Conservation (phyloP, 2,329 filamentous ascomycete species). For the Chrysoporthe cubensis region DNA sequence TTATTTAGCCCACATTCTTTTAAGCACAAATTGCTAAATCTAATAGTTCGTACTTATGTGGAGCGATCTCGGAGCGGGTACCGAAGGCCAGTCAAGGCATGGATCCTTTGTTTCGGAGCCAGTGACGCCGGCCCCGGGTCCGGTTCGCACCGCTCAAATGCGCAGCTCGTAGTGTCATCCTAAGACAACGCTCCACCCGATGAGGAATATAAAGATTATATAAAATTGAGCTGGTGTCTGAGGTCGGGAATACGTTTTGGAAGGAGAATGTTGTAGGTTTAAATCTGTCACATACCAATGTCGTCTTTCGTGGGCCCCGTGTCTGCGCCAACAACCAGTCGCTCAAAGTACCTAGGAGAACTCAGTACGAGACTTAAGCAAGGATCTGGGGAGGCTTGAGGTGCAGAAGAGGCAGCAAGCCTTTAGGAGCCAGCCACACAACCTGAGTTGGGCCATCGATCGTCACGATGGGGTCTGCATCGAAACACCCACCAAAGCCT, state of each 20-base stretch:
- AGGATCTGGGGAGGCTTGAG: background rate
- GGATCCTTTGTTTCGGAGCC: background rate
- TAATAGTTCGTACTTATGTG: background rate
- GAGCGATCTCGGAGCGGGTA: constrained; percentile 2
- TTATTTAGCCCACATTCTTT: too few species aligned
- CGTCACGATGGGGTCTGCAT: constrained; percentile 37
- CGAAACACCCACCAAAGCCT: constrained; percentile 43
- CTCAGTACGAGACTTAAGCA: background rate
- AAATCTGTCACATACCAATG: background rate
- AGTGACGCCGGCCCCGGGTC: background rate
- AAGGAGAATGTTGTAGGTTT: background rate
- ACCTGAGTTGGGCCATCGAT: background rate
- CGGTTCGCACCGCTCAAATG: constrained; percentile 7
- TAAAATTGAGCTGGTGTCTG: background rate
- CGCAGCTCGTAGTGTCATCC: background rate
- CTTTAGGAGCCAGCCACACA: background rate
- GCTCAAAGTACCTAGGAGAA: background rate
- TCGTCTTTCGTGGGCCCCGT: background rate
- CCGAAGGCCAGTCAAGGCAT: background rate
- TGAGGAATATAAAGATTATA: too few species aligned
- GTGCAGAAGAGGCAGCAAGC: background rate
- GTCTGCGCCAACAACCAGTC: background rate
- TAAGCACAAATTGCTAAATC: background rate
- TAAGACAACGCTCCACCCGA: background rate
- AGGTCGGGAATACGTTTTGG: background rate